Base-by-base conservation (phyloP, 257 asterid species). In the Lycium barbarum region DNA sequence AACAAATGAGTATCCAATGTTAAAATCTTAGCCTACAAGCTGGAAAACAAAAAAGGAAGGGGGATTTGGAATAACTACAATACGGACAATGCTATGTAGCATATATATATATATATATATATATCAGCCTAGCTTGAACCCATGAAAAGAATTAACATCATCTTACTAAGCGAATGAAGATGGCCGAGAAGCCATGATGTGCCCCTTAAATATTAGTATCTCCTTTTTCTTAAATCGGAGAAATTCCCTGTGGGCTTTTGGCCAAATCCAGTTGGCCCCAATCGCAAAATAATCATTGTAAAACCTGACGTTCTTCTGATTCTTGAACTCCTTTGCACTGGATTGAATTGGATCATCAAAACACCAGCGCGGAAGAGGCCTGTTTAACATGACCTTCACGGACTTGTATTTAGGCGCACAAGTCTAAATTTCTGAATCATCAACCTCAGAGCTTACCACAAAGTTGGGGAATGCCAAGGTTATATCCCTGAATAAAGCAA, bases 401-500 rank as follows among this genome's bases (percentile, higher is more conserved):
- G 63, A 76, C 1, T 73, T 47, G 40, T 47, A n/a, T 45, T 49
- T 72, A 8, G 2, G 5, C n/a, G 2, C 57, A 72, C 35, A n/a
- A 72, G 83, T 63, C 88, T 76, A 95, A 26, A 91, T 54, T 13
- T 93, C 97, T 43, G 90, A 90, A 84, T 93, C 97, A 73, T 92
- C 97, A 12, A 88, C 86, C 82, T 93, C 98, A 43, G 93, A 84
- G 76, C 79, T 82, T 38, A 88, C 83, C 73, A 93, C 93, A 70
- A 93, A 93, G 92, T 97, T 95, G 26, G 98, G 98, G 85, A 95
- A 95, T 67, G 96, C 93, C 54, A 93, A 84, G 17, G 98, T 90
- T 86, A 93, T 92, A 78, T 95, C 98, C 94, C 97, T 94, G 90
- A 5, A 67, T 38, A 55, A 35, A 26, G 6, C 74, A 53, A 70